A percentile compares a stretch with the other conserved stretches of the same genome.
Conservation (phyloP, 2,329 filamentous ascomycete genomes). For the Decorospora gaudefroyi region DNA sequence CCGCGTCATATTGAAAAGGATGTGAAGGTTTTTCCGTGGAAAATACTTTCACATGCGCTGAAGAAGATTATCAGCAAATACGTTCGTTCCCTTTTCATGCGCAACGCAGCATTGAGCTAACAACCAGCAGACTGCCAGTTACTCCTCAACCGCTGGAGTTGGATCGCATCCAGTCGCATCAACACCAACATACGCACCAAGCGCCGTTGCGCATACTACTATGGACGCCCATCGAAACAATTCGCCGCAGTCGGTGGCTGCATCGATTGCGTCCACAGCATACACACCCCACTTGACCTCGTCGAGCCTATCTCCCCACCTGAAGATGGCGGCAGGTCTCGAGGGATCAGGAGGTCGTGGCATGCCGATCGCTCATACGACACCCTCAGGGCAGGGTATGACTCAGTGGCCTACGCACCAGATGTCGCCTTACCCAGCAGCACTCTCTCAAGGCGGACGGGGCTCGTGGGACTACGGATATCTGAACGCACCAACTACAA, state of each 20-base stretch:
- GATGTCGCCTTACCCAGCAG: conserved; percentile 41
- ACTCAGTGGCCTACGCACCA: conserved; percentile 44
- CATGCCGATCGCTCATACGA: conserved; percentile 43
- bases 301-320: conserved; percentile 52
- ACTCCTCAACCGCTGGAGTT: conserved; percentile 65
- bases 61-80: conserved; percentile 99
- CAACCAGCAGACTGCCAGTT: conserved; percentile 64
- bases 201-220: conserved; percentile 54
- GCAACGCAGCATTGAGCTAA: conserved; percentile 42
- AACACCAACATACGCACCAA: conserved; percentile 43
- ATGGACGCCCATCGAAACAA: conserved; percentile 54
- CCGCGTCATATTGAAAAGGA: conserved; percentile 98
- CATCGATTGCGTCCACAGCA: conserved; percentile 50
- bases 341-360: conserved; percentile 46
- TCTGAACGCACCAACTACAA: conserved; percentile 33
- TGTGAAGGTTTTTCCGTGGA: conserved; percentile 98
- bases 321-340: conserved; percentile 48
- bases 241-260: conserved; percentile 56
- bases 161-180: conserved; percentile 50
- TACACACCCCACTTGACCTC: conserved; percentile 53
- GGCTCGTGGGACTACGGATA: conserved; percentile 47
- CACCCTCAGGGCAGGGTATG: conserved; percentile 41
- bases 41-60: conserved; percentile 79
- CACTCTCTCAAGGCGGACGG: conserved; percentile 38
- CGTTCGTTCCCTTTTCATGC: conserved; percentile 53